These are phyloP conservation scores for Corymbia maculata DNA, from an alignment of 345 rosid species.

Conservation along the genomic window DNA sequence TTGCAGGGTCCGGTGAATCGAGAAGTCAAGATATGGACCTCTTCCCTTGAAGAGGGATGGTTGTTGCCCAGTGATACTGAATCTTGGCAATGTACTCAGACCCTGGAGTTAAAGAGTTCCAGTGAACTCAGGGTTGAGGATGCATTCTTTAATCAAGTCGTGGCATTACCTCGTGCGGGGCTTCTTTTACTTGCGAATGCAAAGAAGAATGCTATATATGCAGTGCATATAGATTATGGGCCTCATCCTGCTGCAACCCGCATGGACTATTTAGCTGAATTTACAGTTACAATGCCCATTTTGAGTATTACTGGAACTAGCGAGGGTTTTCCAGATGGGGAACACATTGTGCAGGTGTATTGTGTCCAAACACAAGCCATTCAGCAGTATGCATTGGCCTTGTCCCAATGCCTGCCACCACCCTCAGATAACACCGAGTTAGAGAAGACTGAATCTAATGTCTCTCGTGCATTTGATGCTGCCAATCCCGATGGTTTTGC, in stretches of 20 bases:
- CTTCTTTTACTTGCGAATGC: constrained; percentile 60
- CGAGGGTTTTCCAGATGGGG: constrained; percentile 47
- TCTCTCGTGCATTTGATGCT: constrained; percentile 19
- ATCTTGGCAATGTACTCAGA: constrained; percentile 52
- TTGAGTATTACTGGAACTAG: constrained; percentile 71
- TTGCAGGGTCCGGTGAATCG: constrained; percentile 56
- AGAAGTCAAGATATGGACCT: constrained; percentile 58
- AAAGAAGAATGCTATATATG: constrained; percentile 68
- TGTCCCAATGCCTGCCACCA: constrained; percentile 63
- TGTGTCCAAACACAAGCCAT: constrained; percentile 76
- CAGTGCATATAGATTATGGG: constrained; percentile 59
- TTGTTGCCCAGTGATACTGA: constrained; percentile 52
- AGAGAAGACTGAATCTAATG: constrained; percentile 39
- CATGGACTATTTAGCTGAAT: constrained; percentile 67
- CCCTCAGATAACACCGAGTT: constrained; percentile 33
- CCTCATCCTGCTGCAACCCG: constrained; percentile 48
- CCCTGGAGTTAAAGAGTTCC: constrained; percentile 51
- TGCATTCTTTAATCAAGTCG: constrained; percentile 64
- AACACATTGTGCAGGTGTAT: constrained; percentile 51
- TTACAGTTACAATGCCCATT: constrained; percentile 74
- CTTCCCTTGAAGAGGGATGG: constrained; percentile 63
- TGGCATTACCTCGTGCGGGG: constrained; percentile 51
- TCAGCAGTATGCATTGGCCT: constrained; percentile 67
- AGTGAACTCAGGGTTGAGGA: constrained; percentile 34
- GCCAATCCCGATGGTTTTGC: constrained; percentile 12